These are phyloP conservation scores for Mycosarcoma maydis DNA, from an alignment of 1,284 basidiomycete species.

Conservation along the genomic window DNA sequence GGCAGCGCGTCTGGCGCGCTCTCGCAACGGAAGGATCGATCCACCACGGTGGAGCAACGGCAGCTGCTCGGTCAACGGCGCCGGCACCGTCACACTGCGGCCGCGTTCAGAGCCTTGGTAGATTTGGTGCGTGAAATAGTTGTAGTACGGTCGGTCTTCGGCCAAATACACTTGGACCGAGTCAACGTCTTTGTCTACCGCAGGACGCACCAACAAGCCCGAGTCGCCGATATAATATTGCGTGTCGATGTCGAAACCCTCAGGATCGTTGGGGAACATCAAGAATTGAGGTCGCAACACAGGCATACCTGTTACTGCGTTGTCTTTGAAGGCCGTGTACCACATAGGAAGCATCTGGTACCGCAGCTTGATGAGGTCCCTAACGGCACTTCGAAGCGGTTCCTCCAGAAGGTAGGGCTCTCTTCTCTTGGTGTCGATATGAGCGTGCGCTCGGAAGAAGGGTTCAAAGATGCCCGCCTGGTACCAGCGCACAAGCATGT, in stretches of 20 bases:
- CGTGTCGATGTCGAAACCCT: constrained; percentile 88
- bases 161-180: constrained; percentile 83
- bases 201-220: constrained; percentile 90
- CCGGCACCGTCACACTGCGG: constrained; percentile 74
- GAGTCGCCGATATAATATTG: constrained; percentile 91
- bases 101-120: constrained; percentile 76
- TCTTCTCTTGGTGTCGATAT: constrained; percentile 95
- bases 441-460: constrained; percentile 98
- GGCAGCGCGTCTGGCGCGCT: constrained; percentile 85
- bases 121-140: constrained; percentile 76
- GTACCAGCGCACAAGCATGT: constrained; percentile 97
- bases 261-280: constrained; percentile 85
- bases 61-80: constrained; percentile 71
- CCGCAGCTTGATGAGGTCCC: constrained; percentile 81
- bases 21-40: constrained; percentile 84
- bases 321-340: constrained; percentile 87
- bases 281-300: constrained; percentile 81
- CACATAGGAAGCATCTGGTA: constrained; percentile 90
- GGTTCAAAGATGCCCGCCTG: constrained; percentile 93
- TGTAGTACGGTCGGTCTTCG: constrained; percentile 93
- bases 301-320: constrained; percentile 57
- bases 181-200: constrained; percentile 79
- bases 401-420: constrained; percentile 94
- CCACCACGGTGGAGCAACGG: constrained; percentile 93
- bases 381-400: constrained; percentile 83